Percentiles rank a stretch among this genome's conserved stretches.
Evolutionary conservation across 192 early-diverging fungal species (phyloP).

Genomic region (Coemansia sp.): DNA sequence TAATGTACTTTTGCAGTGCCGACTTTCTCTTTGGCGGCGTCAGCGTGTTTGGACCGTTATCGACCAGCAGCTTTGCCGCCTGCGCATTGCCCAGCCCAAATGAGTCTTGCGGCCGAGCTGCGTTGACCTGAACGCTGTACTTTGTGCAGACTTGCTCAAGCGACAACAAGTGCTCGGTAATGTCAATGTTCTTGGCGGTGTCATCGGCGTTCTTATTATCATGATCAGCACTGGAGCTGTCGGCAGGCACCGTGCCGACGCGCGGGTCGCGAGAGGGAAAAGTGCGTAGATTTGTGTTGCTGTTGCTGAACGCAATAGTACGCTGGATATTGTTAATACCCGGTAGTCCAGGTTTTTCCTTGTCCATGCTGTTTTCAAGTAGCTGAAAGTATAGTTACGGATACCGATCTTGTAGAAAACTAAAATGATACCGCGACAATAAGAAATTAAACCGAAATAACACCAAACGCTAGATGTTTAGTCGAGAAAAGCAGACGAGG

Average conservation of each 20-base stretch:
- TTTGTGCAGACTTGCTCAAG: slow-evolving; percentile 56
- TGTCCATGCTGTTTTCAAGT: background rate
- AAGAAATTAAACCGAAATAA: background rate
- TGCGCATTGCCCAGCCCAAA: slow-evolving; percentile 64
- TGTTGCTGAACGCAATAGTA: slow-evolving; percentile 6
- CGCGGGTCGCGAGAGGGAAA: too few species aligned
- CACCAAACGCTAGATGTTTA: background rate
- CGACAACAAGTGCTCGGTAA: slow-evolving; percentile 66
- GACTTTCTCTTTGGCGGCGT: slow-evolving; percentile 84
- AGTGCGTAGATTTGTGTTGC: too few species aligned
- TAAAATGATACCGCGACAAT: background rate
- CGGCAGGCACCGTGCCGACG: background rate
- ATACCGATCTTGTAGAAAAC: background rate
- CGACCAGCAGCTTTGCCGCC: slow-evolving; percentile 63
- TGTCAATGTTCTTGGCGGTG: slow-evolving; percentile 38
- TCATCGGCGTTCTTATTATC: background rate
- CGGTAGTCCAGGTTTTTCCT: background rate
- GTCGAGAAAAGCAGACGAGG: background rate
- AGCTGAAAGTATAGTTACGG: background rate
- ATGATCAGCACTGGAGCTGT: background rate
- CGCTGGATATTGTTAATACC: background rate
- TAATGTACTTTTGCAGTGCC: slow-evolving; percentile 71
- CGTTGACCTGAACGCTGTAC: slow-evolving; percentile 57
- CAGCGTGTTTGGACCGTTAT: slow-evolving; percentile 82
- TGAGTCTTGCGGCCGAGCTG: slow-evolving; percentile 65